Evolutionary conservation across 805 yeast species (phyloP), one percentile per base, ranked within the genome.

Genomic region (Sugiyamaella valdiviana): DNA sequence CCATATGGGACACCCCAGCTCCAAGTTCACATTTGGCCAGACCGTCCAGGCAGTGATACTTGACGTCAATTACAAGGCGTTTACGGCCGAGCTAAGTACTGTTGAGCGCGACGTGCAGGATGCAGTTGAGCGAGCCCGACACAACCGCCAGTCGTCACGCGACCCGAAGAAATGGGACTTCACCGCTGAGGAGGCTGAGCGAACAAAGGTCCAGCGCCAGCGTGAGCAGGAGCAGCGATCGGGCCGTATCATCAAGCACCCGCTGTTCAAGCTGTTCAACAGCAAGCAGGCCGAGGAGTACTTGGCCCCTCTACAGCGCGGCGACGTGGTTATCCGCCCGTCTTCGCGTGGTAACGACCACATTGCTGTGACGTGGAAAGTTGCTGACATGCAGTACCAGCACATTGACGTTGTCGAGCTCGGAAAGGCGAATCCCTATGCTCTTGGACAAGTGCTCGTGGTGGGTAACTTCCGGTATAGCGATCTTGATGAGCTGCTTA

Each of bases 281-380:
- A 77, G 85, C 51, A 75, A 73, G 48, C 96, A 93, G 71, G 98
- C 99, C 0, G 98, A 91, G 65, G 95, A 85, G 57, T 89, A 77
- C 57, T 75, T 93, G 59, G 96, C 96, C 17, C 86, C 96, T 20
- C 78, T 84, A 63, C 78, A 82, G 39, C 83, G 90, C 55, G 99
- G 99, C 46, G 95, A 87, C 57, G 78, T 88, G 68, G 95, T 93
- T 17, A 85, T 93, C 48, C 78, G 99, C 57, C 99, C 98, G 16
- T 88, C 97, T 0, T 87, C 95, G 7, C 80, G 82, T 53, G 99
- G 99, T 39, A 74, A 78, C 42, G 85, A 87, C 54, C 96, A 82
- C 65, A 74, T 93, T 57, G 89, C 96, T 2, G 82, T 91, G 38
- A 91, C 99, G 0, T 93, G 98, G 97, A 93, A 93, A 64, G 90